Base-by-base conservation (phyloP, 441 rosid species). In the Populus trichocarpa region DNA sequence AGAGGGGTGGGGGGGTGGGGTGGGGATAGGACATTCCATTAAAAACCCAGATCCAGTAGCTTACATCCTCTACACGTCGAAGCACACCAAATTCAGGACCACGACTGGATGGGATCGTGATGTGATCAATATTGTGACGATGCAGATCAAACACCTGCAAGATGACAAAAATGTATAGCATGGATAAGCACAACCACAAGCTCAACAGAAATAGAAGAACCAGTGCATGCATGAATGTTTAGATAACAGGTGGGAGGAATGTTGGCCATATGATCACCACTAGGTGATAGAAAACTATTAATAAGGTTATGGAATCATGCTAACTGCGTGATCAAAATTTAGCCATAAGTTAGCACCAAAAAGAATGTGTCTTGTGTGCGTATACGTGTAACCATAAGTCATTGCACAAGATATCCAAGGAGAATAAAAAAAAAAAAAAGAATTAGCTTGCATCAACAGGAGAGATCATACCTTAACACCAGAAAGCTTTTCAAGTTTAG, bases 121-220 rank as follows among this genome's bases (percentile, higher is more conserved):
- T 93, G 70, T 97, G 93, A 88, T 97, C 99, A 83, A 97, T 97
- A 83, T 90, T 84, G 86, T 97, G 99, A n/a, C 99, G 97, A 75
- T 97, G 99, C 61, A 97, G 89, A 89, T 97, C 99, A 83, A 87
- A 85, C 53, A 97, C 87, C 99, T 97, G 86, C 71, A 87, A 78
- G 35, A 78, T 75, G 40, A 68, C 76, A 26, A 46, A 70, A 67
- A 67, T 46, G 77, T 50, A 50, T 50, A 50, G 59, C 71, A 28
- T 61, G 20, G n/a, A 26, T 18, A 63, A 1, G 26, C 50, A 42
- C 32, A 16, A 20, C 8, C 28, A 70, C 28, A 20, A 10, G 40
- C 23, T 23, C 38, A 25, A 36, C 2, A 38, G 2, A 35, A 20
- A 67, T 22, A 73, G 57, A 57, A 57, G 64, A 16, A 63, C 6